These are phyloP conservation scores for Claviceps fusiformis DNA, from an alignment of 2,329 filamentous ascomycete species.

Conservation along the genomic window DNA sequence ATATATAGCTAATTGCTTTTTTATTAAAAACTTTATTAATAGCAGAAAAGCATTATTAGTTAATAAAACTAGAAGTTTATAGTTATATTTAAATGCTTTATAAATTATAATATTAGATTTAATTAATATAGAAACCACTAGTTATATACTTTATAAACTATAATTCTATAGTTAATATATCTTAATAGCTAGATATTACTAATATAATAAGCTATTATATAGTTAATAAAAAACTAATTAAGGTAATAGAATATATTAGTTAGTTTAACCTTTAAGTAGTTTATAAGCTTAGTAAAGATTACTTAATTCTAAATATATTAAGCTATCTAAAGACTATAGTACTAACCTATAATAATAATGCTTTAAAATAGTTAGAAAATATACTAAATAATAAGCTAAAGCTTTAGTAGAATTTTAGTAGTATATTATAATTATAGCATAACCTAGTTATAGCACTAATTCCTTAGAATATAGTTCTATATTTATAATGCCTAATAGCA, in stretches of 20 bases:
- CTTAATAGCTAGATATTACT: neutral
- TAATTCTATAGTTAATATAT: neutral
- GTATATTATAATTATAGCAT: rapidly evolving
- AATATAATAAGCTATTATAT: neutral
- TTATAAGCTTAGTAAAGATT: neutral
- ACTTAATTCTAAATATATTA: neutral
- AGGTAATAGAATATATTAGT: neutral
- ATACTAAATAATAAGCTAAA: neutral
- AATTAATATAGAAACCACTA: neutral
- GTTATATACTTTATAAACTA: neutral
- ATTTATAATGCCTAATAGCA: neutral
- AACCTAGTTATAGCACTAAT: neutral
- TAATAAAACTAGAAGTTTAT: neutral
- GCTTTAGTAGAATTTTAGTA: neutral
- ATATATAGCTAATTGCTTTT: neutral
- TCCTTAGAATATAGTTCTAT: neutral
- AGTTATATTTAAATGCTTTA: neutral
- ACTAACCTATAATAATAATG: rapidly evolving
- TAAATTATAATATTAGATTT: neutral
- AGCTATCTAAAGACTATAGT: neutral
- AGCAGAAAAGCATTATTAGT: neutral
- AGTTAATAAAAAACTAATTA: neutral
- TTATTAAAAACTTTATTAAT: neutral
- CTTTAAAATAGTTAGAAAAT: neutral
- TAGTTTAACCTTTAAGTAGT: neutral